Evolutionary conservation across 768 basidiomycete genomes (phyloP), one percentile per base, ranked within the genome.

Genomic region (Agaricus sinodeliciosus): DNA sequence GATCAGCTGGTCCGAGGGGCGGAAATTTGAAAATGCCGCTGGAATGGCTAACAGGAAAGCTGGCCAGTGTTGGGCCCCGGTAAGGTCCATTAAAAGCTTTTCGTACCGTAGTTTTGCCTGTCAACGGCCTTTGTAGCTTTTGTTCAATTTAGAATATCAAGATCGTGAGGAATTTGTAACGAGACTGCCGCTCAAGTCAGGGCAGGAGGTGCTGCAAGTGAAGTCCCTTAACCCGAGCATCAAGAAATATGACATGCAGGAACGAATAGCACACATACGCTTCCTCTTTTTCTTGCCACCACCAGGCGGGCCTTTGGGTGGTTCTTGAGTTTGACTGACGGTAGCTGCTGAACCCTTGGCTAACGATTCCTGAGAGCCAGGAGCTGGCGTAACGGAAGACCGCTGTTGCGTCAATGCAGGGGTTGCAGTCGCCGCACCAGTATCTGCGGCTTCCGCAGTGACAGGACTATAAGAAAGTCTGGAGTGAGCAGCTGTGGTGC

Each of bases 271-370:
- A 70, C 84, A 51, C 65, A 51, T 44, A 84, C 88, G 80, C 73
- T 90, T 90, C 63, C 80, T 81, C 69, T 85, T 91, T 71, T 86
- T 89, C 64, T 80, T 87, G 19, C 77, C 78, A 13, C 69, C 78
- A 2, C 78, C 81, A 2, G 73, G 61, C 0, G 72, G 69, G 4
- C 72, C 75, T 63, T 78, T 85, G 19, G 54, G 45, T 37, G 70
- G 58, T 49, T 85, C 84, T 58, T 75, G 78, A 13, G 74, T 25
- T 36, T 46, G 45, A 54, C 27, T 65, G n/a, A 59, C 48, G 16
- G 63, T 47, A 12, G 58, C 56, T n/a, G 69, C 62, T 18, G 76
- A 62, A 42, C 69, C 71, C 59, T 67, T 69, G 22, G 64, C 61
- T 3, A 62, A 58, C 9, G 62, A 52, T 46, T 65, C 68, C 45